Evolutionary conservation across 768 basidiomycete species (phyloP).

Genomic region (Lactifluus pinguis): DNA sequence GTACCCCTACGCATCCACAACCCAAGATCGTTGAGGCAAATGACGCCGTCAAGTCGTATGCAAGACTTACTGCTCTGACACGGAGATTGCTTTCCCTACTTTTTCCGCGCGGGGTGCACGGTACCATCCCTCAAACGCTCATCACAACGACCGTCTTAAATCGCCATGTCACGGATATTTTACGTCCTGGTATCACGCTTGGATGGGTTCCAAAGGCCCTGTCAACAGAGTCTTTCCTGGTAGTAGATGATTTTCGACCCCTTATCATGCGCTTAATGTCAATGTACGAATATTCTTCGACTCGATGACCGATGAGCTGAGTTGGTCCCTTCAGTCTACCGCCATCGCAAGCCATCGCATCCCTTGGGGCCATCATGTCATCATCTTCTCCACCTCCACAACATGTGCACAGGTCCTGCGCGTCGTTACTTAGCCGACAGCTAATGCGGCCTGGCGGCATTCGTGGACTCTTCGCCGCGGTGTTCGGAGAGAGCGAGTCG

Average conservation of each 20-base stretch:
- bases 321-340: constrained; percentile 40
- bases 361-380: constrained; percentile 39
- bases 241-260: constrained; percentile 41
- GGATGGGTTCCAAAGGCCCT: constrained; percentile 65
- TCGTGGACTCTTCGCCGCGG: constrained; percentile 54
- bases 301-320: background rate
- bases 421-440: constrained; percentile 59
- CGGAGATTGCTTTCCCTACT: constrained; percentile 39
- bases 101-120: constrained; percentile 44
- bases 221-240: constrained; percentile 30
- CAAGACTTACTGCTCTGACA: constrained; percentile 35
- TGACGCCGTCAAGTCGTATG: constrained; percentile 34
- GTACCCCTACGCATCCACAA: constrained; percentile 13
- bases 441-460: constrained; percentile 64
- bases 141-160: constrained; percentile 52
- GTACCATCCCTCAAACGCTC: constrained; percentile 44
- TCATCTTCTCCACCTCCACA: constrained; percentile 40
- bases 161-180: constrained; percentile 47
- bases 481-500: constrained; percentile 56
- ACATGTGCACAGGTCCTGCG: constrained; percentile 51
- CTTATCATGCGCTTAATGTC: constrained; percentile 47
- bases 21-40: constrained; percentile 39
- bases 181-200: constrained; percentile 51
- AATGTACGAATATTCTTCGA: constrained; percentile 38
- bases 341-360: constrained; percentile 54